These are phyloP conservation scores for Flaveria sonorensis DNA, from an alignment of 129 eudicot species.

Conservation along the genomic window DNA sequence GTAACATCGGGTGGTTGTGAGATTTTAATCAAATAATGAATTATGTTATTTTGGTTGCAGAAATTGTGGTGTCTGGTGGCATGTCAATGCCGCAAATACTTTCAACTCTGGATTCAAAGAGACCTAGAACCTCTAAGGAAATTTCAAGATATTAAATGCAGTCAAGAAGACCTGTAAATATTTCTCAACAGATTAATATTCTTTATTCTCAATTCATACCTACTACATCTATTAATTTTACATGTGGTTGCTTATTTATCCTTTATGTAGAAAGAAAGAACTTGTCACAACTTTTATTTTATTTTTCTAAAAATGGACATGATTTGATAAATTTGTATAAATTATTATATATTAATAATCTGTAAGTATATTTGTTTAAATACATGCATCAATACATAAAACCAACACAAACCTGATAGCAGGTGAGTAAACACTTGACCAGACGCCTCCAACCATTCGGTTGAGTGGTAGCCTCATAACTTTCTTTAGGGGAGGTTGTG, in stretches of 20 bases:
- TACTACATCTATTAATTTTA: background rate
- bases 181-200: constrained; percentile 2
- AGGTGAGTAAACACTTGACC: too few relatives aligned
- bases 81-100: constrained; percentile 97
- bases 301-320: background rate
- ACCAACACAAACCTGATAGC: too few relatives aligned
- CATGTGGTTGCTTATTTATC: background rate
- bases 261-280: background rate
- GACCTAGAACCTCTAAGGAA: constrained; percentile 47
- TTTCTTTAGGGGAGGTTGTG: too few relatives aligned
- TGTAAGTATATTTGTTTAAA: too few relatives aligned
- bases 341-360: too few relatives aligned
- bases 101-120: constrained; percentile 68
- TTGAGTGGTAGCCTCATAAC: too few relatives aligned
- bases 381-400: too few relatives aligned
- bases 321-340: background rate
- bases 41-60: constrained; percentile 49
- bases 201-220: background rate
- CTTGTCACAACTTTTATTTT: background rate
- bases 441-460: too few relatives aligned
- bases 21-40: background rate
- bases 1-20: background rate
- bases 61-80: constrained; percentile 95
- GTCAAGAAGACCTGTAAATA: constrained; percentile 1
- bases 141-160: constrained; percentile 34